Evolutionary conservation across 305 asterid species (phyloP).

Genomic region (Fraxinus nigra): DNA sequence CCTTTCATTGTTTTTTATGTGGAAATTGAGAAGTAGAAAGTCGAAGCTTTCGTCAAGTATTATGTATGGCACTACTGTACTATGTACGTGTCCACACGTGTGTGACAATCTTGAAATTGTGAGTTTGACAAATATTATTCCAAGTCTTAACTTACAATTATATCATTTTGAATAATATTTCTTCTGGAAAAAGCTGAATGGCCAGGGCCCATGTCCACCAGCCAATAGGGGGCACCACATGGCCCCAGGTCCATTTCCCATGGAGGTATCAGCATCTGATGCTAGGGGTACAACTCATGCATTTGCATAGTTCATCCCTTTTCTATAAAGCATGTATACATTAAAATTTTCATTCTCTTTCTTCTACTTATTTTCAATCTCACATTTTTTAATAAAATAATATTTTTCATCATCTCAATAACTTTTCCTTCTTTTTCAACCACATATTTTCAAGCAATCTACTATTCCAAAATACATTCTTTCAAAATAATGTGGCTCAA

Average conservation of each 20-base stretch:
- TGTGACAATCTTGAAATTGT: neutral
- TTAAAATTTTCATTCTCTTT: no score
- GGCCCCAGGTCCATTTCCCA: neutral
- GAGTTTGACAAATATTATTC: neutral
- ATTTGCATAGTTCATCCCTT: neutral
- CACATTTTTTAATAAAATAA: no score
- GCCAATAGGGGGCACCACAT: no score
- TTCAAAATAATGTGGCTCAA: no score
- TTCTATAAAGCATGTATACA: no score
- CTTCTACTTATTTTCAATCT: no score
- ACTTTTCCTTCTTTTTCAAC: no score
- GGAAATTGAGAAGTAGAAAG: neutral
- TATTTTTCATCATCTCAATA: no score
- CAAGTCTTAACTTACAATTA: neutral
- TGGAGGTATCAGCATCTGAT: neutral
- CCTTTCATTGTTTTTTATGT: neutral
- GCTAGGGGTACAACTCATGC: neutral
- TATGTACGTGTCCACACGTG: neutral
- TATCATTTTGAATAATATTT: neutral
- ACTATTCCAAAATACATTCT: no score
- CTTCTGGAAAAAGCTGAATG: no score
- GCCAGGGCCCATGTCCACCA: no score
- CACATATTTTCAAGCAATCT: no score
- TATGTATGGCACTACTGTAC: neutral
- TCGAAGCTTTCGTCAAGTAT: constrained; percentile 25